phyloP scores from a whole-genome alignment of 139 green algal species.

The Diplosphaera chodatii region DNA sequence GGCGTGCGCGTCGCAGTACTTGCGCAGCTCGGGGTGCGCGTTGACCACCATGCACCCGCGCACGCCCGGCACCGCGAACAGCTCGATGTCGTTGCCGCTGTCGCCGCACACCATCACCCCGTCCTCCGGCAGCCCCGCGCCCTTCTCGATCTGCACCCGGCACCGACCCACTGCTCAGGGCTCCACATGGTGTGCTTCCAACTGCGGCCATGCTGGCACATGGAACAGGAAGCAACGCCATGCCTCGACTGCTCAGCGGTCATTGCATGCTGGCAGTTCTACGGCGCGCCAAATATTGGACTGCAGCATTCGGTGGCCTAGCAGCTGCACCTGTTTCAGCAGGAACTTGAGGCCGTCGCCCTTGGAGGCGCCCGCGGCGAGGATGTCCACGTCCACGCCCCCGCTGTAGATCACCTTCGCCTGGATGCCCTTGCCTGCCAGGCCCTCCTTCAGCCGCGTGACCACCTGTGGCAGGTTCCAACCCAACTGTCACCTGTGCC shows the following conservation, averaged over 20 bases:
- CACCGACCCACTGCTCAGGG: no score
- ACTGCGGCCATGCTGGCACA: no score
- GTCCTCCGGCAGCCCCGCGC: constrained; percentile 12
- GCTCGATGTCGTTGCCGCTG: constrained; percentile 88
- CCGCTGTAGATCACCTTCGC: constrained; percentile 80
- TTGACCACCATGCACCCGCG: constrained; percentile 81
- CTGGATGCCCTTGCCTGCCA: constrained; percentile 25
- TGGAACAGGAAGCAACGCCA: no score
- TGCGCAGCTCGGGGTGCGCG: constrained; percentile 74
- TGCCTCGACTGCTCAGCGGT: no score
- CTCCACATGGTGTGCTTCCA: no score
- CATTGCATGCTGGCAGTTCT: no score
- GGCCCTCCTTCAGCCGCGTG: constrained; percentile 28
- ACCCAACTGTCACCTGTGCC: no score
- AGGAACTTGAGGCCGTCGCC: constrained; percentile 79
- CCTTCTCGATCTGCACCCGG: constrained; percentile 28
- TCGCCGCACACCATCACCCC: constrained; percentile 85
- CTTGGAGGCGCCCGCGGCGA: constrained; percentile 76
- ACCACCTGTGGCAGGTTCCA: no score
- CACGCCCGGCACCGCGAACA: constrained; percentile 73
- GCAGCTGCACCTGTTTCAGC: constrained; percentile 55
- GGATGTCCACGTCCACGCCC: constrained; percentile 78
- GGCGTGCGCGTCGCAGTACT: constrained; percentile 47
- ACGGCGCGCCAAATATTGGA: no score
- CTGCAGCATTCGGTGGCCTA: no score